A percentile compares a stretch with the other conserved stretches of the same genome.
Evolutionary conservation across 768 basidiomycete genomes (phyloP).

Genomic region (Cubamyces lactineus): DNA sequence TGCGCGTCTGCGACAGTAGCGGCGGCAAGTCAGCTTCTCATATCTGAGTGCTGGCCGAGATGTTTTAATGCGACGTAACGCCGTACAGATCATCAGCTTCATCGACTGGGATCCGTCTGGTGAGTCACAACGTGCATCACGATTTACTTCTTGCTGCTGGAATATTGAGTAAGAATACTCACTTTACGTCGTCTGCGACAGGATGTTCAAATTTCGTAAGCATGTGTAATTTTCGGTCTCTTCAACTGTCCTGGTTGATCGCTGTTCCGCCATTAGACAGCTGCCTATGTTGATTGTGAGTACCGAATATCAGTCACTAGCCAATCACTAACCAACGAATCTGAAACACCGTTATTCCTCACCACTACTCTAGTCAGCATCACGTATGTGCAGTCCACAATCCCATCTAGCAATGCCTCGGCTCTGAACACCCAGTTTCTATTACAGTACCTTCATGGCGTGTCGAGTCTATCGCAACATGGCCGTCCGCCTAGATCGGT

Average conservation of each 20-base stretch:
- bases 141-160: no score
- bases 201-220: conserved; percentile 3
- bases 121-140: background rate
- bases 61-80: background rate
- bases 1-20: background rate
- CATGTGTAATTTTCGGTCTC: background rate
- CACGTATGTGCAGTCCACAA: background rate
- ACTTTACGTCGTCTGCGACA: background rate
- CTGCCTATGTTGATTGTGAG: conserved; percentile 2
- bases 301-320: background rate
- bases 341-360: no score
- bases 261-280: background rate
- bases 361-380: no score
- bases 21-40: background rate
- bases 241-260: background rate
- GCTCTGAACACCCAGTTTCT: background rate
- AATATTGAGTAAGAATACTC: background rate
- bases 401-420: no score
- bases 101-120: conserved; percentile 1
- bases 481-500: background rate
- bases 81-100: conserved; percentile 1
- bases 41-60: background rate
- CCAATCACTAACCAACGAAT: no score
- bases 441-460: background rate
- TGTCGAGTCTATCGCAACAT: conserved; percentile 18